phyloP scores from a whole-genome alignment of 177 flowering plant genomes.

The Vitis hybrid region DNA sequence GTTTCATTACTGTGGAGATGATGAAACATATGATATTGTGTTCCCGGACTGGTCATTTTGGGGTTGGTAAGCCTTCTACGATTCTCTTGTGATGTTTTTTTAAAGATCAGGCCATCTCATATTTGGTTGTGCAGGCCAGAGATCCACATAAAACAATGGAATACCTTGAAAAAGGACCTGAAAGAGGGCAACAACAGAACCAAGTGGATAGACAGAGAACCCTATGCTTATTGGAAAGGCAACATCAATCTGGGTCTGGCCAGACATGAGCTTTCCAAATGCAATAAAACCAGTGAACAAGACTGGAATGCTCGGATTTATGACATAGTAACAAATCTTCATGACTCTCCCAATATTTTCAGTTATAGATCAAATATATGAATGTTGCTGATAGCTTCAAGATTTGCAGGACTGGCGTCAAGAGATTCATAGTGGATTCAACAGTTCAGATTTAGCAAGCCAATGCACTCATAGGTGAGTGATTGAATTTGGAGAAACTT shows the following conservation, averaged over 20 bases:
- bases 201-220: constrained; percentile 12
- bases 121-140: constrained; percentile 8
- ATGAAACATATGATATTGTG: constrained; percentile 5
- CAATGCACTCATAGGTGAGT: constrained; percentile 13
- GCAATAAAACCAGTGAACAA: constrained; percentile 2
- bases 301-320: constrained; percentile 20
- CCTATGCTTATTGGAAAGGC: constrained; percentile 20
- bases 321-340: background rate
- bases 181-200: constrained; percentile 2
- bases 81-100: background rate
- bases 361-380: too few relatives aligned
- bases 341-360: too few relatives aligned
- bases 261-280: constrained; percentile 7
- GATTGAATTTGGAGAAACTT: background rate
- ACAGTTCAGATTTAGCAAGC: background rate
- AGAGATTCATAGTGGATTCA: constrained; percentile 5
- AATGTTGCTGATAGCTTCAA: too few relatives aligned
- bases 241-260: background rate
- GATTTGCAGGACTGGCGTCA: constrained; percentile 6
- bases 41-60: constrained; percentile 27
- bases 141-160: constrained; percentile 15
- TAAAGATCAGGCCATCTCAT: too few relatives aligned
- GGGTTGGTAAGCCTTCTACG: constrained; percentile 17
- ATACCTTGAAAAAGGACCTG: background rate
- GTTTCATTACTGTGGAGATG: constrained; percentile 15